A percentile compares a stretch with the other conserved stretches of the same genome.
Evolutionary conservation across 129 eudicot species (phyloP).

Genomic region (Helichrysum umbraculigerum): DNA sequence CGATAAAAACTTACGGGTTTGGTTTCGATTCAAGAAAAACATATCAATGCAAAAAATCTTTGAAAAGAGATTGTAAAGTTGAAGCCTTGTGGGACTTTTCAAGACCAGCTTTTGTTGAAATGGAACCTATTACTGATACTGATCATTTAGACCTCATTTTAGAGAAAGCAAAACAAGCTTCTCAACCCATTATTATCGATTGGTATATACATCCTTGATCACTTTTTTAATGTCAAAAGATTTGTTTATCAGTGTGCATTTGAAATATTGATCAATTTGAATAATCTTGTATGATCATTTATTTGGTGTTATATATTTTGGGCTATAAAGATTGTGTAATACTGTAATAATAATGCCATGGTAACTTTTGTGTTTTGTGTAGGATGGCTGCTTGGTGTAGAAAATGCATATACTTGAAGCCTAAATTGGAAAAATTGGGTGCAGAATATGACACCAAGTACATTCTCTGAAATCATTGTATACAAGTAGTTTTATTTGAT

Average conservation of each 20-base stretch:
- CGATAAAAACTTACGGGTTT: constrained; percentile 47
- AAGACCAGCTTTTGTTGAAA: constrained; percentile 54
- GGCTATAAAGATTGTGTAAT: too few relatives aligned
- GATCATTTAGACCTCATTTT: constrained; percentile 74
- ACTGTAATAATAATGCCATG: too few relatives aligned
- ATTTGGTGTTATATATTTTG: background rate
- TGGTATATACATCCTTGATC: constrained; percentile 41
- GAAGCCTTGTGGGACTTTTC: constrained; percentile 62
- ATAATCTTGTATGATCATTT: background rate
- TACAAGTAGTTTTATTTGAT: background rate
- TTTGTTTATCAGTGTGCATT: background rate
- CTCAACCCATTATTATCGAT: constrained; percentile 77
- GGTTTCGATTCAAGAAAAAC: constrained; percentile 49
- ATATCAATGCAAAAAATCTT: constrained; percentile 35
- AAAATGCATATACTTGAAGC: constrained; percentile 95
- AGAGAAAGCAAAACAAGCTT: constrained; percentile 46
- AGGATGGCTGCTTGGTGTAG: constrained; percentile 99
- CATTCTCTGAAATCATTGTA: background rate
- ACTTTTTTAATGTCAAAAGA: background rate
- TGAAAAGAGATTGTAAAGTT: constrained; percentile 53
- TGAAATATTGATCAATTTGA: background rate
- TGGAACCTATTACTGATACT: constrained; percentile 69
- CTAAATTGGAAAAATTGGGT: constrained; percentile 92
- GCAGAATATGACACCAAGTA: constrained; percentile 89
- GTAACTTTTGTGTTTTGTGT: constrained; percentile 18